These are phyloP conservation scores for Galeopsis tetrahit DNA, from an alignment of 257 asterid species.

Conservation along the genomic window DNA sequence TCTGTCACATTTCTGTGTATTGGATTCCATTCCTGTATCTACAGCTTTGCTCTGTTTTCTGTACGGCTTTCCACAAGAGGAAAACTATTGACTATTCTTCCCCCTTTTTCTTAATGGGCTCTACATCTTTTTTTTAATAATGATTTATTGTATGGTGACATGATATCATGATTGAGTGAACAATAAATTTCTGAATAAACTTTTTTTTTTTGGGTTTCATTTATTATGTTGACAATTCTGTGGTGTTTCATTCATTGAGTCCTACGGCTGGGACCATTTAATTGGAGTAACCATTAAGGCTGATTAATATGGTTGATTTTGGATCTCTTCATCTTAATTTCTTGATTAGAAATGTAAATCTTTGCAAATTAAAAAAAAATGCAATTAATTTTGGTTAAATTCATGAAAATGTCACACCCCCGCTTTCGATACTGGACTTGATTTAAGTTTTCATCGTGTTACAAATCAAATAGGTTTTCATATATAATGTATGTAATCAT, in stretches of 20 bases:
- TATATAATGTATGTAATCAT: not conserved
- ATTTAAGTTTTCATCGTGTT: not conserved
- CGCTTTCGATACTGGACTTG: not conserved
- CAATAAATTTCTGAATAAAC: not conserved
- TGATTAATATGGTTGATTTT: not conserved
- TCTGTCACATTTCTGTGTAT: not conserved
- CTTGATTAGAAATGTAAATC: not conserved
- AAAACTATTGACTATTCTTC: not conserved
- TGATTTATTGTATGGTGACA: not conserved
- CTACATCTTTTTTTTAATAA: not conserved
- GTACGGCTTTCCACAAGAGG: not conserved
- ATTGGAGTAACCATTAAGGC: not conserved
- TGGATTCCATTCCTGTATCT: not conserved
- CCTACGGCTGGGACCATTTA: not conserved
- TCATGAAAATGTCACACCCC: conserved; percentile 4
- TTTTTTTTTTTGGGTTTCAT: not conserved
- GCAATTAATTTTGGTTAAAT: not conserved
- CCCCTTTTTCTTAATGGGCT: not conserved
- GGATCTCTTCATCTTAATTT: not conserved
- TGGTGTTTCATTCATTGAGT: conserved; percentile 1
- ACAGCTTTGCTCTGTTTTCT: conserved; percentile 21
- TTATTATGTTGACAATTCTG: not conserved
- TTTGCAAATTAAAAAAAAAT: not conserved
- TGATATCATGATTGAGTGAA: not conserved
- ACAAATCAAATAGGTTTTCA: not conserved